These are phyloP conservation scores for Teunomyces cretensis DNA, from an alignment of 805 yeast genomes.

Conservation along the genomic window DNA sequence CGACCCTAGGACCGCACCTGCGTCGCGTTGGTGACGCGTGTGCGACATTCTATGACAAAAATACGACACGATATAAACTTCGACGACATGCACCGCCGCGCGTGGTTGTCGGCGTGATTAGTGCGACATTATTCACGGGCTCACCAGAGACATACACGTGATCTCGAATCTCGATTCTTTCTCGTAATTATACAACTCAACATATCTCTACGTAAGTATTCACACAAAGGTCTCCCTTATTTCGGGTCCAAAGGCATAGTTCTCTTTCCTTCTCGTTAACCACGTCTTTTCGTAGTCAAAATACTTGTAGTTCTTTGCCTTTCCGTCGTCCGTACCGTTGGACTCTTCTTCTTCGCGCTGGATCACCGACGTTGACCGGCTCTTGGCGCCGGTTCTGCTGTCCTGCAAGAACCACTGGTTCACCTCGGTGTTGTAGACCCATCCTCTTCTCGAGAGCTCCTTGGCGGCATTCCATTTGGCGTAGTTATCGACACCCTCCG, in stretches of 20 bases:
- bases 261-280: constrained; percentile 46
- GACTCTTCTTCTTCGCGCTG: constrained; percentile 14
- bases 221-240: constrained; percentile 26
- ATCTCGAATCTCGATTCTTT: too few relatives aligned
- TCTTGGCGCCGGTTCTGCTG: constrained; percentile 41
- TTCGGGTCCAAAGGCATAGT: constrained; percentile 32
- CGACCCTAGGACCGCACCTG: too few relatives aligned
- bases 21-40: too few relatives aligned
- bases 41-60: constrained; percentile 1
- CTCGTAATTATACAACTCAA: too few relatives aligned
- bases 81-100: too few relatives aligned
- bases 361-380: constrained; percentile 23
- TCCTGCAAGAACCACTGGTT: constrained; percentile 81
- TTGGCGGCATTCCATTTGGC: constrained; percentile 62
- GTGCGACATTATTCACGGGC: too few relatives aligned
- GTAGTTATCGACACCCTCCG: constrained; percentile 37
- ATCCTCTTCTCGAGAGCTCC: constrained; percentile 75
- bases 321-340: constrained; percentile 36
- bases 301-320: constrained; percentile 61
- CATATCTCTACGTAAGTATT: too few relatives aligned
- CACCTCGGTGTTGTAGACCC: constrained; percentile 73
- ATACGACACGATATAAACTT: too few relatives aligned
- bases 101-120: too few relatives aligned
- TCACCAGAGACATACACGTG: too few relatives aligned
- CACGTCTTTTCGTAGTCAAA: constrained; percentile 75